A percentile compares a stretch with the other conserved stretches of the same genome.
Conservation (phyloP, 495 filamentous ascomycete species). For the Neurospora hispaniola region DNA sequence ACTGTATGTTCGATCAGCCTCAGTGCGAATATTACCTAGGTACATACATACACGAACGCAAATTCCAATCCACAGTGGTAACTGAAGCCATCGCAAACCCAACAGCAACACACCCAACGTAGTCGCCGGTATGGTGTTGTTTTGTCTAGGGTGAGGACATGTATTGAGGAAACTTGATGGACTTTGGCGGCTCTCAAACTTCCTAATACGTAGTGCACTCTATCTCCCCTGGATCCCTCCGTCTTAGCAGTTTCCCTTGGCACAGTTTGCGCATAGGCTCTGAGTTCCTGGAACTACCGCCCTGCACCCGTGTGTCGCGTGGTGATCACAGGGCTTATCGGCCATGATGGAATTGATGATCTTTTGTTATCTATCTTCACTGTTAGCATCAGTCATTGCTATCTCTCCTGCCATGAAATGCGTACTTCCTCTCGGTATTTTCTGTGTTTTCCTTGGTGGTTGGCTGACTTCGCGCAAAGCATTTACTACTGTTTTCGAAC, state of each 20-base stretch:
- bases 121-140: not conserved
- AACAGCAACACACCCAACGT: too few species aligned
- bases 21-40: not conserved
- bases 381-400: not conserved
- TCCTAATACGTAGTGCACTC: not conserved
- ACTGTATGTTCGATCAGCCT: not conserved
- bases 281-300: slow-evolving; percentile 1
- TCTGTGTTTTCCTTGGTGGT: not conserved
- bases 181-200: not conserved
- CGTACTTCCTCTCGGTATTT: not conserved
- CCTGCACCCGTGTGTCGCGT: slow-evolving; percentile 8
- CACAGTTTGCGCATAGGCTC: slow-evolving; percentile 14
- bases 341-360: slow-evolving; percentile 4
- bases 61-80: too few species aligned
- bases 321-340: slow-evolving; percentile 17
- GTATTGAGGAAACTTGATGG: not conserved
- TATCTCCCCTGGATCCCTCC: not conserved
- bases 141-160: not conserved
- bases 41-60: not conserved
- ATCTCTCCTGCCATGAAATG: not conserved
- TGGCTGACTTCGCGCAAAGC: not conserved
- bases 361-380: not conserved
- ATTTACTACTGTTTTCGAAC: too few species aligned
- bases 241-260: slow-evolving; percentile 3
- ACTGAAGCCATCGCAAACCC: too few species aligned